phyloP scores from a whole-genome alignment of 108 stramenopile species.

The Nitzschia sp. region DNA sequence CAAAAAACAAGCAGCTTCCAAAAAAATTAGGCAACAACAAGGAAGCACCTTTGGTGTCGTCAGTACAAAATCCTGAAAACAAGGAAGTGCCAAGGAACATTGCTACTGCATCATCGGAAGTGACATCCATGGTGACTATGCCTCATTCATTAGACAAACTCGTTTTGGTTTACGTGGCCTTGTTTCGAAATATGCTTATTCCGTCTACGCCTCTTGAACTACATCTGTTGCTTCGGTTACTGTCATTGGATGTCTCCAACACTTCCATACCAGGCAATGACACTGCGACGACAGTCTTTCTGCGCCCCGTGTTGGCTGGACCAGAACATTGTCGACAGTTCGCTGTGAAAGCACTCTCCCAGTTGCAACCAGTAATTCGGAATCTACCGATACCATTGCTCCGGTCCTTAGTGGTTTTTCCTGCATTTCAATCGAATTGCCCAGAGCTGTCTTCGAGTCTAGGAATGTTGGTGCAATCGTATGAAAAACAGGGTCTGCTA shows the following conservation, averaged over 20 bases:
- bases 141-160: slow-evolving; percentile 28
- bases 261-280: too few species aligned
- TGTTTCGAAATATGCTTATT: slow-evolving; percentile 60
- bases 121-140: too few species aligned
- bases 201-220: slow-evolving; percentile 72
- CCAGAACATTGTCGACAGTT: slow-evolving; percentile 35
- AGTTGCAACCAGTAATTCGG: slow-evolving; percentile 23
- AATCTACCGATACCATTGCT: slow-evolving; percentile 16
- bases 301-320: slow-evolving; percentile 24
- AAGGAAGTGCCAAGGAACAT: not conserved
- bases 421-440: slow-evolving; percentile 22
- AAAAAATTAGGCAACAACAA: too few species aligned
- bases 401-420: slow-evolving; percentile 18
- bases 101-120: not conserved
- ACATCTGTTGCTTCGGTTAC: slow-evolving; percentile 64
- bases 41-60: too few species aligned
- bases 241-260: slow-evolving; percentile 25
- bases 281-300: slow-evolving; percentile 3
- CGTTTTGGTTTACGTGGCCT: slow-evolving; percentile 50
- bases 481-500: not conserved
- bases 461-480: not conserved
- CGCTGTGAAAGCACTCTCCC: slow-evolving; percentile 23
- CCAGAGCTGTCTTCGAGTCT: slow-evolving; percentile 23
- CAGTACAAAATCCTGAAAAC: too few species aligned
- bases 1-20: too few species aligned